Conservation (phyloP, 768 basidiomycete genomes). For the Calvatia gigantea region DNA sequence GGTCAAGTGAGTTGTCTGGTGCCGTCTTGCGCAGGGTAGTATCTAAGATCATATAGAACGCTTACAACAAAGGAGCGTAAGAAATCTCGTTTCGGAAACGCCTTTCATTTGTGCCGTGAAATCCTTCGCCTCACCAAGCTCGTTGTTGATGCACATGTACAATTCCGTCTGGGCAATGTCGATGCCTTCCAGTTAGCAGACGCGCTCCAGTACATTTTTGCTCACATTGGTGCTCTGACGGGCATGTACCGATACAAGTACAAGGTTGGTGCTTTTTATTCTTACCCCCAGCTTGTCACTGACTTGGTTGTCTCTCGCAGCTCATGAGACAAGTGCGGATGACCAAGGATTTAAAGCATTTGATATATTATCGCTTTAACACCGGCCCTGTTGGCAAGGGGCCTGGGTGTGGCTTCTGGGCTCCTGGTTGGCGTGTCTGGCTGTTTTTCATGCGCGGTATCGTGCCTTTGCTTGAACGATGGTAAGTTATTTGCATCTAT, state of each 20-base stretch:
- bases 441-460: slow-evolving; percentile 99
- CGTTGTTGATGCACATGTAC: slow-evolving; percentile 98
- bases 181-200: slow-evolving; percentile 99
- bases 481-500: slow-evolving; percentile 41
- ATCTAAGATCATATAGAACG: slow-evolving; percentile 51
- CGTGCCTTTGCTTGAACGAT: slow-evolving; percentile 94
- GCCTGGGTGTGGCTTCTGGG: slow-evolving; percentile 99
- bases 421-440: slow-evolving; percentile 99
- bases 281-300: slow-evolving; percentile 10
- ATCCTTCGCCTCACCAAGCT: slow-evolving; percentile 97
- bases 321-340: slow-evolving; percentile 99
- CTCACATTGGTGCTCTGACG: slow-evolving; percentile 94
- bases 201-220: slow-evolving; percentile 96
- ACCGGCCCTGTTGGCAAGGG: slow-evolving; percentile 99
- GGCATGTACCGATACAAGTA: slow-evolving; percentile 99
- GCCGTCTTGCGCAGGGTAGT: background rate
- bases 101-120: slow-evolving; percentile 97
- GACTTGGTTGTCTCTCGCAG: slow-evolving; percentile 33
- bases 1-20: slow-evolving; percentile 53
- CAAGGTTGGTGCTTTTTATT: slow-evolving; percentile 52
- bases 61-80: slow-evolving; percentile 99
- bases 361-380: slow-evolving; percentile 99
- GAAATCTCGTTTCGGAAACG: slow-evolving; percentile 99
- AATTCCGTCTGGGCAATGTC: slow-evolving; percentile 96
- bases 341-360: slow-evolving; percentile 98